Evolutionary conservation across 2,329 filamentous ascomycete genomes (phyloP).

Genomic region (Ophiobolus disseminans): DNA sequence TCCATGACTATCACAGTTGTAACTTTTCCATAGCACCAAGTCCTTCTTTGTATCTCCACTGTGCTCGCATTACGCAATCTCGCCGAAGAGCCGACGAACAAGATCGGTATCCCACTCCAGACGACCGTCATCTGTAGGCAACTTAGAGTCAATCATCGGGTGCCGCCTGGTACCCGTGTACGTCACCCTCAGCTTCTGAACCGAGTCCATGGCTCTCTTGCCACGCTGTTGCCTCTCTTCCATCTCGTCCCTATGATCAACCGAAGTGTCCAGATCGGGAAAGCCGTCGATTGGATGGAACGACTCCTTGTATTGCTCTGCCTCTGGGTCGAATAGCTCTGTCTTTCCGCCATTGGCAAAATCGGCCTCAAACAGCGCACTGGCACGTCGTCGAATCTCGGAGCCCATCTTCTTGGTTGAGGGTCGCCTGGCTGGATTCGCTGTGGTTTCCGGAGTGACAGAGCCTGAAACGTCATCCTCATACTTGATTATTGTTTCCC

Average conservation of each 20-base stretch:
- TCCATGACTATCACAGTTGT: too few species aligned
- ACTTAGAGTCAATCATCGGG: slow-evolving; percentile 6
- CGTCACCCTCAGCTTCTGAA: background rate
- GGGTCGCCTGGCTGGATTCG: too few species aligned
- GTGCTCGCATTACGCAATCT: slow-evolving; percentile 29
- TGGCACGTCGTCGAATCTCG: too few species aligned
- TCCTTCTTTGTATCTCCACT: too few species aligned
- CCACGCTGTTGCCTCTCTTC: background rate
- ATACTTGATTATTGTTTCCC: background rate
- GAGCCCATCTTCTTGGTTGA: too few species aligned
- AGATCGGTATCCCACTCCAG: slow-evolving; percentile 36
- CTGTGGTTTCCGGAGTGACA: background rate
- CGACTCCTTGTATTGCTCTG: background rate
- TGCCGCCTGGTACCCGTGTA: background rate
- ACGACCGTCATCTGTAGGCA: slow-evolving; percentile 22
- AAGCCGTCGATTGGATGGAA: background rate
- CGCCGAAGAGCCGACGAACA: slow-evolving; percentile 29
- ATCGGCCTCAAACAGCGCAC: too few species aligned
- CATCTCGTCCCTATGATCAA: background rate
- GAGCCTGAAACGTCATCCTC: background rate
- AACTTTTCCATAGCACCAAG: too few species aligned
- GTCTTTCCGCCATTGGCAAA: too few species aligned
- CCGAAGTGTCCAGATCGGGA: background rate
- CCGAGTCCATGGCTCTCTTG: background rate
- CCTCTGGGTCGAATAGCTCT: background rate